Evolutionary conservation across 2,329 filamentous ascomycete genomes (phyloP), one percentile per base, ranked within the genome.

Genomic region (Truncatella angustata): DNA sequence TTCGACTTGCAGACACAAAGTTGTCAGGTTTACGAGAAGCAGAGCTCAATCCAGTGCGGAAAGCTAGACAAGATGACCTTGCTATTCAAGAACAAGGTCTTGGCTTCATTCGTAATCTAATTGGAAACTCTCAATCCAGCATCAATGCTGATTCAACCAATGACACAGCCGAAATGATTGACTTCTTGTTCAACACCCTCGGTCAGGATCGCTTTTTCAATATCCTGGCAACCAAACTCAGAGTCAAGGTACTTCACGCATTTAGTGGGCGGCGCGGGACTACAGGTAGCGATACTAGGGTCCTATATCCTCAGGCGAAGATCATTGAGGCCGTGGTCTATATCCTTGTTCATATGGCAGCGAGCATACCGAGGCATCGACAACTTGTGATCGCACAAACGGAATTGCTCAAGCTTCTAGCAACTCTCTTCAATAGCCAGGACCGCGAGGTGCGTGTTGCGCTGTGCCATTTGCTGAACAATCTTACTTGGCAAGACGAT

Each of bases 31-130:
- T 86, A 11, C 79, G 85, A 53, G 86, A 89, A 48, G 76, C 80
- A 12, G 90, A 94, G 63, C 73, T 86, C 42, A 87, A 88, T 56
- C 81, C 85, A 20, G 76, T 79, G 21, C 79, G 85, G 26, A 86
- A 86, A 63, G 84, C 86, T 16, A 82, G 87, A 49, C 85, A 85
- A 58, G 88, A 96, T 58, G 90, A 95, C 58, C 77, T 92, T 34
- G 86, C 86, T 2, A 88, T 97, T 24, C 93, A 97, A 70, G 91
- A 96, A 66, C 92, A 97, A 70, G 90, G 87, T 0, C 81, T 97
- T 16, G 88, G 95, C 61, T 87, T 97, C 60, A 84, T 99, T 56
- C 83, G 93, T 50, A 99, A 99, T 68, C 76, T 97, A 28, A 89
- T 97, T 58, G 88, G 87, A 52, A 83, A 86, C 46, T 66, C 71